These are phyloP conservation scores for Musa acuminata DNA, from an alignment of 176 grass and related monocot species.

Conservation along the genomic window DNA sequence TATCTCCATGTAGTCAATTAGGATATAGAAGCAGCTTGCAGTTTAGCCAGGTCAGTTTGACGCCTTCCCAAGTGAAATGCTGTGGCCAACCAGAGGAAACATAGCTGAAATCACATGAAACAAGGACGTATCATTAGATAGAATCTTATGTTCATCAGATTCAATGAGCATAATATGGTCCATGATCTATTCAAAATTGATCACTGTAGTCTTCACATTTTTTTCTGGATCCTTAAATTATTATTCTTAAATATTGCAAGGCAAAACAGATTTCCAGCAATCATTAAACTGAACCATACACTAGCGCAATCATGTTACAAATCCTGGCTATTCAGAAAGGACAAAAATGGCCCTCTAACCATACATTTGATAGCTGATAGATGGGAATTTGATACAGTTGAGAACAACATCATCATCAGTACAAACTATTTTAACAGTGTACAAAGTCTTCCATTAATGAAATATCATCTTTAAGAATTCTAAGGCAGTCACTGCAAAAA, in stretches of 20 bases:
- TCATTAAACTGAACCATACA: background rate
- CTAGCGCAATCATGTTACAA: background rate
- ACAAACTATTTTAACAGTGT: too few species aligned
- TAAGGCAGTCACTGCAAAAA: too few species aligned
- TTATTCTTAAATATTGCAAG: background rate
- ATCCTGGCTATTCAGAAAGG: background rate
- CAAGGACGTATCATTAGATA: background rate
- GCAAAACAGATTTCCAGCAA: background rate
- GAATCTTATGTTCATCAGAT: background rate
- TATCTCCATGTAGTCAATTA: background rate
- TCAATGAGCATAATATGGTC: background rate
- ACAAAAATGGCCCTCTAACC: background rate
- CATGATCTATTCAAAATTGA: conserved; percentile 2
- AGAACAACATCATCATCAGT: too few species aligned
- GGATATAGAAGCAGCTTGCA: conserved; percentile 29
- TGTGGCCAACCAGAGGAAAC: conserved; percentile 62
- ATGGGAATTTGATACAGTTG: too few species aligned
- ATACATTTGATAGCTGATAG: background rate
- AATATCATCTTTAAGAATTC: too few species aligned
- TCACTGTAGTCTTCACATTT: background rate
- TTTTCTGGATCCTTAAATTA: background rate
- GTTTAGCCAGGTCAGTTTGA: conserved; percentile 56
- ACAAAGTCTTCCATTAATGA: too few species aligned
- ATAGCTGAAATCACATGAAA: conserved; percentile 43
- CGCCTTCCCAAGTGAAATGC: conserved; percentile 76